A percentile compares a stretch with the other conserved stretches of the same genome.
These are phyloP conservation scores for Saccharomycopsis oosterbeekiorum DNA, from an alignment of 805 yeast genomes.

Conservation along the genomic window DNA sequence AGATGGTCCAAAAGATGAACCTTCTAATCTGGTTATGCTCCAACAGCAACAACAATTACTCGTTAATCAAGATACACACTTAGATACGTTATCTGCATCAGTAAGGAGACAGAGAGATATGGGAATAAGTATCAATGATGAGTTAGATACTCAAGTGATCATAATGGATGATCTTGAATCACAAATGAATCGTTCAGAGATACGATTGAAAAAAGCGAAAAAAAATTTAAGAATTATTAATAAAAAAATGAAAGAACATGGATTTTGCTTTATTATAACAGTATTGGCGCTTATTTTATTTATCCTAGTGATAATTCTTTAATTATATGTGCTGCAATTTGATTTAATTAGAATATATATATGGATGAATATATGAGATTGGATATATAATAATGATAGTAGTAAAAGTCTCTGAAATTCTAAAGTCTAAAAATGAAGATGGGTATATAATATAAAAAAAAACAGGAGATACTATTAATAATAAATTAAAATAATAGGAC, in stretches of 20 bases:
- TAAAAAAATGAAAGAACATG: slow-evolving; percentile 35
- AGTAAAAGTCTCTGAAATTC: not conserved
- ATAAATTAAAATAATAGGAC: not conserved
- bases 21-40: slow-evolving; percentile 29
- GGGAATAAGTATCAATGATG: slow-evolving; percentile 38
- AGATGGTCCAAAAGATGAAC: not conserved
- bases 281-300: slow-evolving; percentile 35
- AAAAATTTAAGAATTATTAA: slow-evolving; percentile 31
- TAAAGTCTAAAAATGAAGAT: not conserved
- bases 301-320: slow-evolving; percentile 33
- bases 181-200: slow-evolving; percentile 34
- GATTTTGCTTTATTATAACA: slow-evolving; percentile 40
- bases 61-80: slow-evolving; percentile 35
- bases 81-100: slow-evolving; percentile 33
- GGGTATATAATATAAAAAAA: not conserved
- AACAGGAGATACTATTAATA: not conserved
- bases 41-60: slow-evolving; percentile 39
- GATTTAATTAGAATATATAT: not conserved
- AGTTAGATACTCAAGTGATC: slow-evolving; percentile 39
- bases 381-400: not conserved
- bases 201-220: slow-evolving; percentile 33
- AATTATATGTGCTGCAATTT: slow-evolving; percentile 16
- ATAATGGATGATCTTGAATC: slow-evolving; percentile 41
- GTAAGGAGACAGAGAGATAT: slow-evolving; percentile 36
- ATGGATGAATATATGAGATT: not conserved